Evolutionary conservation across 2,329 filamentous ascomycete species (phyloP).

Genomic region (Orbilia ellipsospora): DNA sequence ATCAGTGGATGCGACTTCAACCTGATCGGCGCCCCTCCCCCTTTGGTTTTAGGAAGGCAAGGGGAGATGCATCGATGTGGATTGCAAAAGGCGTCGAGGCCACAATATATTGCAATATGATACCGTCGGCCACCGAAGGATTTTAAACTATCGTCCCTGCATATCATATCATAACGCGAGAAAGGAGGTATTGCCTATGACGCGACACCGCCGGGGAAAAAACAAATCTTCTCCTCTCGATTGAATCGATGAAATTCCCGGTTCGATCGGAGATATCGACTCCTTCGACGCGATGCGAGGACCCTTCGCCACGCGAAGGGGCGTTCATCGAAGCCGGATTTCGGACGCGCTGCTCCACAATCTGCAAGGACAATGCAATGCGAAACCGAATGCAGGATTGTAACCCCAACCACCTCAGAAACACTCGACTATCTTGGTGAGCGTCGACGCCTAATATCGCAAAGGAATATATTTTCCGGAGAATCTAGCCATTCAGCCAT

Average conservation of each 20-base stretch:
- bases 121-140: too few species aligned
- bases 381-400: too few species aligned
- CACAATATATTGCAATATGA: too few species aligned
- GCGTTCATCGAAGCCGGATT: too few species aligned
- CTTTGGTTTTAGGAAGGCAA: not conserved
- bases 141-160: too few species aligned
- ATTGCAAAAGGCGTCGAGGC: not conserved
- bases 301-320: too few species aligned
- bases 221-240: too few species aligned
- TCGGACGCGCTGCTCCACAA: not conserved
- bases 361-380: constrained; percentile 1
- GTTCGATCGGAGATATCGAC: not conserved
- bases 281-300: too few species aligned
- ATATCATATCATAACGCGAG: not conserved
- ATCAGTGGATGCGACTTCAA: not conserved
- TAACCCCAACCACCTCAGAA: too few species aligned
- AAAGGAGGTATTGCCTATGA: not conserved
- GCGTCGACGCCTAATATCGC: not conserved
- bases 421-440: too few species aligned
- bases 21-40: not conserved
- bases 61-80: not conserved
- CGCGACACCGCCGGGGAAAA: too few species aligned
- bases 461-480: constrained; percentile 8
- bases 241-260: not conserved
- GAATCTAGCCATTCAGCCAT: constrained; percentile 5